Conservation (phyloP, 331 rosid genomes). For the Malus hybrid region DNA sequence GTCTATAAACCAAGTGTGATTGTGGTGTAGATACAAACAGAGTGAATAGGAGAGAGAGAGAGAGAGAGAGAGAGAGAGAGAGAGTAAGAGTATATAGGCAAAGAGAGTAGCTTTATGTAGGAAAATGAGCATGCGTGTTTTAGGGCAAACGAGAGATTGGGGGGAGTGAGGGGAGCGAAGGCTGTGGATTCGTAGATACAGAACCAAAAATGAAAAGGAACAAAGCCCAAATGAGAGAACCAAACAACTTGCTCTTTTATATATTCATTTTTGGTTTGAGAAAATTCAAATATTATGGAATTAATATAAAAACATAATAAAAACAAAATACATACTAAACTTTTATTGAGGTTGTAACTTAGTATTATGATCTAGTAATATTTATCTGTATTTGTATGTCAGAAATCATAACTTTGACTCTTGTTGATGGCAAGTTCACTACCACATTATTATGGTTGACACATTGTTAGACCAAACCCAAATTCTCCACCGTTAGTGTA, state of each 20-base stretch:
- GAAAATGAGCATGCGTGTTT: conserved; percentile 27
- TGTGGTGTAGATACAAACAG: not conserved
- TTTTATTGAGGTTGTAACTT: too few relatives aligned
- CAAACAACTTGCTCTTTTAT: too few relatives aligned
- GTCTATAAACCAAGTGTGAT: not conserved
- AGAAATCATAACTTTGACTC: too few relatives aligned
- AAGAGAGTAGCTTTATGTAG: conserved; percentile 60
- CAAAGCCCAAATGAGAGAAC: not conserved
- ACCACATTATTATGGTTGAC: too few relatives aligned
- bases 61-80: not conserved
- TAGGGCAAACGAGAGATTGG: conserved; percentile 38
- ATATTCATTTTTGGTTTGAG: too few relatives aligned
- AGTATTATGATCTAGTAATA: too few relatives aligned
- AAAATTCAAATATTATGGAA: too few relatives aligned
- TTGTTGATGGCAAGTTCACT: too few relatives aligned
- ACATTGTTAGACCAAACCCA: too few relatives aligned
- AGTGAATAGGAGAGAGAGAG: not conserved
- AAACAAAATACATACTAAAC: not conserved
- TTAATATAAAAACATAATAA: not conserved
- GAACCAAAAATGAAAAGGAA: not conserved
- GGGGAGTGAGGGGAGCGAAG: not conserved
- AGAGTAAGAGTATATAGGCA: conserved; percentile 7
- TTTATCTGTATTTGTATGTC: too few relatives aligned
- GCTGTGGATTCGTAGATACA: conserved; percentile 10
- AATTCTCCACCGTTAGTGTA: too few relatives aligned